Conservation (phyloP, 2,329 filamentous ascomycete genomes). For the Penicillium sp. region DNA sequence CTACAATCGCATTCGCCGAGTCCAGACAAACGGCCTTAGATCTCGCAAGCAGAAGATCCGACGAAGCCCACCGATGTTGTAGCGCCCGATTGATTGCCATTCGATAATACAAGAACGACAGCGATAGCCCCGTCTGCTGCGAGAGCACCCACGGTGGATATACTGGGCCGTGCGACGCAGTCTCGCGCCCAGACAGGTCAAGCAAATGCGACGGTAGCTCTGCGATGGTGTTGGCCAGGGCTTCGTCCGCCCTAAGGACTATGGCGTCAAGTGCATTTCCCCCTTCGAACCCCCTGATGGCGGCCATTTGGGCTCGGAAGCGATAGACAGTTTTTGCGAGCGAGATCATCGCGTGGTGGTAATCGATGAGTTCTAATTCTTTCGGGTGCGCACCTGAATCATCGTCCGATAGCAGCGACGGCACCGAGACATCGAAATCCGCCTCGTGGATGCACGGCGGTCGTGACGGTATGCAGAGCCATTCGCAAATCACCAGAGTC, state of each 20-base stretch:
- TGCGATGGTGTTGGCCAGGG: neutral
- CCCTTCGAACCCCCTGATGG: neutral
- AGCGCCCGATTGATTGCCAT: neutral
- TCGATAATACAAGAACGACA: neutral
- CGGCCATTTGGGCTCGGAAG: neutral
- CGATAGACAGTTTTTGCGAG: neutral
- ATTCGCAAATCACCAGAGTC: neutral
- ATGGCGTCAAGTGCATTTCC: neutral
- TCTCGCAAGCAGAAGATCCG: no score
- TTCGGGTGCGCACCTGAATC: neutral
- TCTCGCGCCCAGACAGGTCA: no score
- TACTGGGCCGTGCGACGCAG: neutral
- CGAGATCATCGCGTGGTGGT: neutral
- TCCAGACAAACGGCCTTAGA: no score
- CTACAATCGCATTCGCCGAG: no score
- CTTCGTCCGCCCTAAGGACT: neutral
- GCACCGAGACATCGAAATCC: neutral
- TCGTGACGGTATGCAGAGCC: neutral
- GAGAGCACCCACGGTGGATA: neutral
- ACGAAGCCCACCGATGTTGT: neutral
- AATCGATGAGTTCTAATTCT: neutral
- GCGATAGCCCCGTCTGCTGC: neutral
- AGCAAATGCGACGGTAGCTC: neutral
- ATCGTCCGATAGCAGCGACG: neutral
- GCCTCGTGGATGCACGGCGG: neutral